These are phyloP conservation scores for Vitis hybrid DNA, from an alignment of 177 flowering plant species.

Conservation along the genomic window DNA sequence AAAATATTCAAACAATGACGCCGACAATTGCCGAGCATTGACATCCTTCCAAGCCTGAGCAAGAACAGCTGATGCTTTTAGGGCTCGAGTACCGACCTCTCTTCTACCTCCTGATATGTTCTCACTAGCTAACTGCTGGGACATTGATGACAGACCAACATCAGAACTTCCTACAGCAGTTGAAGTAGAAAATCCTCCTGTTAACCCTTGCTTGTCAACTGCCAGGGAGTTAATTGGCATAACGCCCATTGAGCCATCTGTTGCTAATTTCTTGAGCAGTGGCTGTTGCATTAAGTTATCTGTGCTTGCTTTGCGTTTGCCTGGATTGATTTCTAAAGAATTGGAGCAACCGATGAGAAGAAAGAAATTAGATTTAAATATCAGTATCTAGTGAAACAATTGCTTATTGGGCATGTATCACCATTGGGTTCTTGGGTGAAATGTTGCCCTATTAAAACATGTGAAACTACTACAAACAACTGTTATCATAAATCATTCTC, in stretches of 20 bases:
- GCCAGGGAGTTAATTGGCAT: slow-evolving; percentile 44
- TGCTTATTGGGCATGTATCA: too few species aligned
- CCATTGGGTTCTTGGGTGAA: too few species aligned
- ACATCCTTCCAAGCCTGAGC: slow-evolving; percentile 81
- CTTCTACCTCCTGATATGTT: slow-evolving; percentile 37
- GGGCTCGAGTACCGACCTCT: slow-evolving; percentile 33
- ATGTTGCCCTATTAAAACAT: too few species aligned
- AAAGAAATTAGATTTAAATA: background rate
- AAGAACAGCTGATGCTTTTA: slow-evolving; percentile 39
- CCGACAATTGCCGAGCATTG: slow-evolving; percentile 53
- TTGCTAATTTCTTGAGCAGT: slow-evolving; percentile 61
- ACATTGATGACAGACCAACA: slow-evolving; percentile 33
- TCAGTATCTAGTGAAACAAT: too few species aligned
- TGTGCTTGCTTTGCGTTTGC: slow-evolving; percentile 68
- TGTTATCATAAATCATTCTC: too few species aligned
- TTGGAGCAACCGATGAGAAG: background rate
- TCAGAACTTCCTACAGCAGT: slow-evolving; percentile 33
- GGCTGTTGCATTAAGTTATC: slow-evolving; percentile 71
- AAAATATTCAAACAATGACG: slow-evolving; percentile 58
- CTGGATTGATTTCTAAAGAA: slow-evolving; percentile 29
- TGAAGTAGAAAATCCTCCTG: slow-evolving; percentile 47
- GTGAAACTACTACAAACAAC: too few species aligned
- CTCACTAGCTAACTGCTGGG: slow-evolving; percentile 37
- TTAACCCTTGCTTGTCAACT: slow-evolving; percentile 37
- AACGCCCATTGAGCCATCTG: slow-evolving; percentile 46